A percentile compares a stretch with the other conserved stretches of the same genome.
Evolutionary conservation across 225 moss, liverwort and hornwort species (phyloP).

Genomic region (Marchantia polymorpha): DNA sequence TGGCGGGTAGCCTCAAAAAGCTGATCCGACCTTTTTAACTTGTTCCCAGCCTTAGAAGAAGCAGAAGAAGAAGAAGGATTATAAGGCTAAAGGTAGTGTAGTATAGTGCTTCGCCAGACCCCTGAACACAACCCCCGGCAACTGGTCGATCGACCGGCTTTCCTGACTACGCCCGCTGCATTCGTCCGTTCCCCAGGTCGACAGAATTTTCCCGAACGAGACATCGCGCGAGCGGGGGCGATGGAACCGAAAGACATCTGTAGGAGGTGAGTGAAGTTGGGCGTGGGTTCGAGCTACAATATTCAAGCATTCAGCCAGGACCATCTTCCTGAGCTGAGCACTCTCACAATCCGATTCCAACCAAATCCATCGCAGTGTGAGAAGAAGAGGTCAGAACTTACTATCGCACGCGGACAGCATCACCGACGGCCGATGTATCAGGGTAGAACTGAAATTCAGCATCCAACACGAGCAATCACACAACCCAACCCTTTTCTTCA

Average conservation of each 20-base stretch:
- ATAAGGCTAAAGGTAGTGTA: not conserved
- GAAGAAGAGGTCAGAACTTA: not conserved
- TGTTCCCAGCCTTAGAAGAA: conserved; percentile 5
- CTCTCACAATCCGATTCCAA: not conserved
- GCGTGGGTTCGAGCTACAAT: not conserved
- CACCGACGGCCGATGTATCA: not conserved
- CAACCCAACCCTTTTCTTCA: not conserved
- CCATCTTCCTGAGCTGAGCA: not conserved
- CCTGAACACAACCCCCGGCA: too few relatives aligned
- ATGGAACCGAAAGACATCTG: not conserved
- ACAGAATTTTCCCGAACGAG: not conserved
- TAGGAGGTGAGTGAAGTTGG: too few relatives aligned
- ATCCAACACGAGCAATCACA: not conserved
- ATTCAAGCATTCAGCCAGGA: not conserved
- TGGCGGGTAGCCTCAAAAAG: not conserved
- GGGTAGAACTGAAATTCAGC: conserved; percentile 3
- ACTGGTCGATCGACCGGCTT: not conserved
- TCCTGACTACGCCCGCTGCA: too few relatives aligned
- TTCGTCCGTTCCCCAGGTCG: not conserved
- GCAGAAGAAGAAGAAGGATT: not conserved
- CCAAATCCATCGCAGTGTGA: not conserved
- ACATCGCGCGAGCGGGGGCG: not conserved
- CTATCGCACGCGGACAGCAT: conserved; percentile 14
- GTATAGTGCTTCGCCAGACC: too few relatives aligned
- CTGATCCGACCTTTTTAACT: not conserved